Percentiles rank a stretch among this genome's conserved stretches.
Conservation (phyloP, 2,329 filamentous ascomycete species). For the Lizonia empirigonia region DNA sequence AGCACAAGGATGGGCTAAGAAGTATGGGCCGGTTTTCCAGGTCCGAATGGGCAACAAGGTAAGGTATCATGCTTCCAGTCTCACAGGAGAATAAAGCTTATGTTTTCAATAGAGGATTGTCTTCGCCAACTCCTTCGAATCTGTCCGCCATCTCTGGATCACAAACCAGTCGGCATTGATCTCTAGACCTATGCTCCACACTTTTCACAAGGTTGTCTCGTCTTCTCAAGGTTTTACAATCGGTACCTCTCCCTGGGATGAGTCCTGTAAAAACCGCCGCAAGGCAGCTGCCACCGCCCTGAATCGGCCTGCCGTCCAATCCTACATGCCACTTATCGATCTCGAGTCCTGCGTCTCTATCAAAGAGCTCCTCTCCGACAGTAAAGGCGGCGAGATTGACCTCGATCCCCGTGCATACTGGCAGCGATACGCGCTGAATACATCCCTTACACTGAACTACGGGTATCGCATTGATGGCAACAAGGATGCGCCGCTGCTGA, state of each 20-base stretch:
- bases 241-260: slow-evolving; percentile 83
- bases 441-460: slow-evolving; percentile 78
- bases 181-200: slow-evolving; percentile 78
- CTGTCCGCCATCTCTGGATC: slow-evolving; percentile 76
- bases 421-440: slow-evolving; percentile 77
- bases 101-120: slow-evolving; percentile 63
- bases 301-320: slow-evolving; percentile 75
- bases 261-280: slow-evolving; percentile 75
- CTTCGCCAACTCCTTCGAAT: slow-evolving; percentile 78
- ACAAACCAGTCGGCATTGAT: slow-evolving; percentile 78
- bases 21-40: slow-evolving; percentile 58
- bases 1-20: slow-evolving; percentile 54
- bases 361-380: slow-evolving; percentile 71
- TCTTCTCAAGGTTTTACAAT: slow-evolving; percentile 80
- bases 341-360: slow-evolving; percentile 75
- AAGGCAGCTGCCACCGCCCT: slow-evolving; percentile 80
- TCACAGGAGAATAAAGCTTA: slow-evolving; percentile 8
- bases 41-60: slow-evolving; percentile 69
- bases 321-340: slow-evolving; percentile 83
- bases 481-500: slow-evolving; percentile 68
- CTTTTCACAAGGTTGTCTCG: slow-evolving; percentile 80
- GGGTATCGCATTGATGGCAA: slow-evolving; percentile 76
- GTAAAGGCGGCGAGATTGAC: slow-evolving; percentile 64
- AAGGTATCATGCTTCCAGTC: slow-evolving; percentile 12
- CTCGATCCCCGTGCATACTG: slow-evolving; percentile 76